These are phyloP conservation scores for Thinopyrum obtusiflorum DNA, from an alignment of 202 grass and related monocot species.

Conservation along the genomic window DNA sequence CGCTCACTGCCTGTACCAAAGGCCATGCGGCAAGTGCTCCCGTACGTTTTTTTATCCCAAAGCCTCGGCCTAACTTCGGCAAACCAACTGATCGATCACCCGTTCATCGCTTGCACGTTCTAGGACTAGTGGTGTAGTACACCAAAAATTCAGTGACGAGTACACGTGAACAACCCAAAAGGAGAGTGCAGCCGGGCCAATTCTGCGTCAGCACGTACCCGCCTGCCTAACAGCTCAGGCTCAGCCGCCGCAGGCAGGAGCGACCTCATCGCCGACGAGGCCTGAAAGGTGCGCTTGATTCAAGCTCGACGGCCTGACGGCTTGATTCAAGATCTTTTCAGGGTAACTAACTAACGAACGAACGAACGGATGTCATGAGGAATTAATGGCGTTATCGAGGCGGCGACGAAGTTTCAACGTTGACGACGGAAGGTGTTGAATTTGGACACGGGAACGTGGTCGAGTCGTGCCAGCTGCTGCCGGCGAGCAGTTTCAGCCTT, in stretches of 20 bases:
- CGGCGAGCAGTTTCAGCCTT: background rate
- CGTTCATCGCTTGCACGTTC: too few species aligned
- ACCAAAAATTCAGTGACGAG: too few species aligned
- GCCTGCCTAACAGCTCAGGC: background rate
- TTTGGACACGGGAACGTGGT: background rate
- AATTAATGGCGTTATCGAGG: background rate
- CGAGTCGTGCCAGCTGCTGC: background rate
- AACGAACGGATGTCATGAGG: background rate
- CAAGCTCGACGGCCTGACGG: background rate
- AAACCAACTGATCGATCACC: too few species aligned
- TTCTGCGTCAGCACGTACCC: background rate
- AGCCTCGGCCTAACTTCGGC: background rate
- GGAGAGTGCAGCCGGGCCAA: too few species aligned
- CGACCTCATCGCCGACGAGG: background rate
- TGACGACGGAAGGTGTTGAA: background rate
- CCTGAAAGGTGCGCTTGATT: background rate
- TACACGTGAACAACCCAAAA: too few species aligned
- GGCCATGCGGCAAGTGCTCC: too few species aligned
- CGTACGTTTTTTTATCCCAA: background rate
- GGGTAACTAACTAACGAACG: background rate
- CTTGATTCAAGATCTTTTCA: too few species aligned
- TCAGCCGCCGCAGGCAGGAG: background rate
- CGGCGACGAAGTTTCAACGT: background rate
- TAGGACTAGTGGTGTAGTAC: too few species aligned
- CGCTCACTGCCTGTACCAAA: too few species aligned